Evolutionary conservation across 1,284 basidiomycete species (phyloP), one percentile per base, ranked within the genome.

Genomic region (Phenoliferia sp.): DNA sequence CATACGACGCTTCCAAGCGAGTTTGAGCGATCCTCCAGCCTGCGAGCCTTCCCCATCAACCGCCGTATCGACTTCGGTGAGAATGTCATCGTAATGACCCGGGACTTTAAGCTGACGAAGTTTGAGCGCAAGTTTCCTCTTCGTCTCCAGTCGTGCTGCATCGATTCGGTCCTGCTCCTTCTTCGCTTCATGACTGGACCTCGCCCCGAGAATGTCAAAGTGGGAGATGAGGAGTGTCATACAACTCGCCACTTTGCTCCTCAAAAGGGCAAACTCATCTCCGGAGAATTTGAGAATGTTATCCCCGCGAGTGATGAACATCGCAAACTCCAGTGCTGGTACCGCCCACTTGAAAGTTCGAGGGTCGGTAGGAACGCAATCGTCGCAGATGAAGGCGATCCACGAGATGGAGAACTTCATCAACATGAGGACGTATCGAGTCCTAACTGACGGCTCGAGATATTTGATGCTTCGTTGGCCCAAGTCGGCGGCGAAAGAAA

Each of bases 291-390:
- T 88, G 22, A 98, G 85, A 74, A 99, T 99, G 78, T 89, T 89
- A 76, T 91, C 92, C 62, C 90, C 87, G 70, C 88, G 86, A 5
- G 95, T 99, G 71, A 94, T 88, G 75, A 89, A 86, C 75, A 94
- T 87, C 3, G 94, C 90, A 77, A 96, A 98, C 77, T 97, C 93
- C 26, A 99, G 85, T 4, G 96, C 94, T 63, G 90, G 91, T 63
- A 99, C 94, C 1, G 96, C 95, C 94, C 95, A 99, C 77, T 92
- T 89, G 85, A 99, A 99, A 0, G 94, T 99, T 79, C 90, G 92
- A 69, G 93, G 87, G 78, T 99, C 95, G 56, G 92, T 90, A 2
- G 94, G 92, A 75, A 97, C 91, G 80, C 96, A 99, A 76, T 95
- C 92, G 77, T 98, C 94, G 80, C 93, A 97, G 71, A 99, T 96